phyloP scores from a whole-genome alignment of 2,329 filamentous ascomycete genomes.

The Colletotrichum chrysophilum region DNA sequence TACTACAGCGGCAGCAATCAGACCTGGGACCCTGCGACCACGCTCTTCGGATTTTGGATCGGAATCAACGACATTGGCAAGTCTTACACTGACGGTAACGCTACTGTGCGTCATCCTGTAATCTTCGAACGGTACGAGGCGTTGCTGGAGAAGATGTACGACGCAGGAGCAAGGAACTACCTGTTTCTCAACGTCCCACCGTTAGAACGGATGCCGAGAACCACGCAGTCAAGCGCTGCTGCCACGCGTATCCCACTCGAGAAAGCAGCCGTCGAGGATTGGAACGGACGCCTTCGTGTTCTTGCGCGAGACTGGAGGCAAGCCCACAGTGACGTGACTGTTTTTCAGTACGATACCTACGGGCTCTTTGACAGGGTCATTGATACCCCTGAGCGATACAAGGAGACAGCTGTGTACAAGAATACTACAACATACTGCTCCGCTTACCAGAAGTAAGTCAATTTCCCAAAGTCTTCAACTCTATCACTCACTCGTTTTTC shows the following conservation, averaged over 20 bases:
- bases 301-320: not conserved
- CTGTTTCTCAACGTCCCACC: slow-evolving; percentile 58
- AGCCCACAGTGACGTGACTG: not conserved
- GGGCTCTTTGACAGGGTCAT: not conserved
- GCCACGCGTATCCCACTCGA: not conserved
- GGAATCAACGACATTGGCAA: slow-evolving; percentile 63
- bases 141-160: slow-evolving; percentile 45
- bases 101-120: not conserved
- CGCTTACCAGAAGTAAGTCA: not conserved
- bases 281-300: not conserved
- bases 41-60: slow-evolving; percentile 58
- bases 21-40: slow-evolving; percentile 42
- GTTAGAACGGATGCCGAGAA: slow-evolving; percentile 32
- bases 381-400: not conserved
- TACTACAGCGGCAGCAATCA: not conserved
- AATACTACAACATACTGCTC: not conserved
- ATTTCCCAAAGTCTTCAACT: not conserved
- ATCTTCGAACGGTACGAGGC: not conserved
- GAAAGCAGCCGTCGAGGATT: not conserved
- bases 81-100: not conserved
- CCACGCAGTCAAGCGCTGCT: not conserved
- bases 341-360: not conserved
- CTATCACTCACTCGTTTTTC: not conserved
- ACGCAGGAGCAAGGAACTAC: slow-evolving; percentile 55
- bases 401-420: not conserved